Percentiles rank a stretch among this genome's conserved stretches.
Evolutionary conservation across 768 basidiomycete species (phyloP).

Genomic region (Tulasnella sp.): DNA sequence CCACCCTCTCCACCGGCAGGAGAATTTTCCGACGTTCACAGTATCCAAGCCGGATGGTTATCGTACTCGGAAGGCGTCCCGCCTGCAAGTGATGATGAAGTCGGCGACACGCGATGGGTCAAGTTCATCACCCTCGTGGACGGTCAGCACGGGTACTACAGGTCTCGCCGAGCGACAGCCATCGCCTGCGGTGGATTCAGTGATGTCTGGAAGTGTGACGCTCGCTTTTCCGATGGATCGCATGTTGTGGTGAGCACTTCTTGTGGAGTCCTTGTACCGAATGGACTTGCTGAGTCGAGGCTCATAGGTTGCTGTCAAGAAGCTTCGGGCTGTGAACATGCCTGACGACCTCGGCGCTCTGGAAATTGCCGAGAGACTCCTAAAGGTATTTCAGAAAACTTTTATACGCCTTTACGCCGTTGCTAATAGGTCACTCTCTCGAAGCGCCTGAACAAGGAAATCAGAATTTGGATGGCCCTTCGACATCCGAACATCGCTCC

Average conservation of each 20-base stretch:
- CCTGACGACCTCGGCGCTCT: neutral
- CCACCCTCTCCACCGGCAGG: neutral
- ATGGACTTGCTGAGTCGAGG: neutral
- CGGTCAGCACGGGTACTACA: neutral
- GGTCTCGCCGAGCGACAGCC: neutral
- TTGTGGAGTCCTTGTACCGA: neutral
- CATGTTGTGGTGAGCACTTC: neutral
- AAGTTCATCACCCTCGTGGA: neutral
- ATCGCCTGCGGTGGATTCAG: slow-evolving; percentile 26
- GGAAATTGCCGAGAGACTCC: slow-evolving; percentile 13
- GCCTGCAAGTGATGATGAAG: neutral
- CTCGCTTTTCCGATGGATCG: slow-evolving; percentile 1
- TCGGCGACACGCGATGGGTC: neutral
- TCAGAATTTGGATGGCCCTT: slow-evolving; percentile 18
- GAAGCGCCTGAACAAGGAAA: neutral
- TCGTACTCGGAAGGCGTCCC: neutral
- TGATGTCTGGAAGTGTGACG: slow-evolving; percentile 27
- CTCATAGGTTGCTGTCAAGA: slow-evolving; percentile 14
- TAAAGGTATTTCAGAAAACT: neutral
- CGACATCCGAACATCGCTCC: slow-evolving; percentile 21
- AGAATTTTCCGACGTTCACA: neutral
- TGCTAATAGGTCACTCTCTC: neutral
- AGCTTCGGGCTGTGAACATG: slow-evolving; percentile 20
- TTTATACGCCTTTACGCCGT: neutral
- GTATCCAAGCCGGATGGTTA: neutral